phyloP scores from a whole-genome alignment of 495 filamentous ascomycete genomes.

The Lasiosphaeria hispida region DNA sequence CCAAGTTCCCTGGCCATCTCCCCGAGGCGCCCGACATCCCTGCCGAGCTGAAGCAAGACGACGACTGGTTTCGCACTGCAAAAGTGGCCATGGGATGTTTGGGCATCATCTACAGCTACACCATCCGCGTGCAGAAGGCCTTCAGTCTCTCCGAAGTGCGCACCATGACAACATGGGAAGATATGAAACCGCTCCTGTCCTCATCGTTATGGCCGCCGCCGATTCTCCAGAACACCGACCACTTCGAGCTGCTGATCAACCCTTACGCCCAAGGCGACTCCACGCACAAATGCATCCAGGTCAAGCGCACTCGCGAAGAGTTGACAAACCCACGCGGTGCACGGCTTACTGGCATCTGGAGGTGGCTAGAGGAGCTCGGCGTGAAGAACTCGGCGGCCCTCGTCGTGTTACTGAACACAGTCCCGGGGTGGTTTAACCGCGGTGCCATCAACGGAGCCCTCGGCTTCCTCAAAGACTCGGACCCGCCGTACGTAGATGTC shows the following conservation, averaged over 20 bases:
- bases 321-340: background rate
- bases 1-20: conserved; percentile 15
- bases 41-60: conserved; percentile 18
- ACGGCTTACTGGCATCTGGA: background rate
- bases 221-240: conserved; percentile 4
- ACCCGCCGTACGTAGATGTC: conserved; percentile 15
- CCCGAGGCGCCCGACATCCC: conserved; percentile 6
- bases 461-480: background rate
- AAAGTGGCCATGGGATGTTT: conserved; percentile 18
- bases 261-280: conserved; percentile 6
- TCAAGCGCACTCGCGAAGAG: conserved; percentile 6
- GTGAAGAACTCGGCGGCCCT: background rate
- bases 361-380: background rate
- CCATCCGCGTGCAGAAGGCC: conserved; percentile 7
- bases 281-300: conserved; percentile 6
- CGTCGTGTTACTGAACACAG: conserved; percentile 9
- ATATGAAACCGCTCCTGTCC: background rate
- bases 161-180: conserved; percentile 13
- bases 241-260: conserved; percentile 20
- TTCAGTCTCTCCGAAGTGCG: conserved; percentile 14
- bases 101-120: conserved; percentile 18
- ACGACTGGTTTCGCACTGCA: conserved; percentile 16
- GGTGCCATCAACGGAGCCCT: conserved; percentile 5
- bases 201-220: background rate
- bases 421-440: background rate